Evolutionary conservation across 2,329 filamentous ascomycete species (phyloP).

Genomic region (Leptodontidium sp.): DNA sequence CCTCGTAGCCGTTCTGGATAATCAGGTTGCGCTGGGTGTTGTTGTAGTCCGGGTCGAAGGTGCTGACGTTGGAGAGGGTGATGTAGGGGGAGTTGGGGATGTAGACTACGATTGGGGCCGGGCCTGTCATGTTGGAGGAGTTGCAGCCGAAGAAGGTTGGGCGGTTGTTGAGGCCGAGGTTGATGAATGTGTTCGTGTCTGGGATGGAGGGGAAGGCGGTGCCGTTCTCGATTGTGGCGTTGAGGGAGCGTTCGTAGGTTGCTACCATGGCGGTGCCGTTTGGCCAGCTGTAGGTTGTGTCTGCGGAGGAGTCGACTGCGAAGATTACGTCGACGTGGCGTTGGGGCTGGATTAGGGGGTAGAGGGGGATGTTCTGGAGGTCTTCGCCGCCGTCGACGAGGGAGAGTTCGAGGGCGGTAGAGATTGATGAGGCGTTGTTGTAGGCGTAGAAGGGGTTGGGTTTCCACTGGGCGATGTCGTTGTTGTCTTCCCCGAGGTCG

Average conservation of each 20-base stretch:
- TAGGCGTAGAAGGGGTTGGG: slow-evolving; percentile 81
- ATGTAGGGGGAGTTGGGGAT: slow-evolving; percentile 86
- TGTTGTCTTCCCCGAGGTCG: slow-evolving; percentile 62
- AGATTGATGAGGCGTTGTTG: slow-evolving; percentile 66
- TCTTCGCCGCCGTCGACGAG: slow-evolving; percentile 84
- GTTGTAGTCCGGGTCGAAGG: slow-evolving; percentile 73
- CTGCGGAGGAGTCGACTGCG: slow-evolving; percentile 79
- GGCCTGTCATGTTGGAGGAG: slow-evolving; percentile 64
- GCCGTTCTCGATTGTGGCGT: slow-evolving; percentile 66
- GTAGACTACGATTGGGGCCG: slow-evolving; percentile 81
- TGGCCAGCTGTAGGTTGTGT: slow-evolving; percentile 74
- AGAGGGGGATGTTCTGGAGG: slow-evolving; percentile 79
- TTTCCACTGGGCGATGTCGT: slow-evolving; percentile 77
- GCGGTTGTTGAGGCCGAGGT: slow-evolving; percentile 74
- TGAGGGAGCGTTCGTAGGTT: slow-evolving; percentile 73
- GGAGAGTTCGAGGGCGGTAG: slow-evolving; percentile 63
- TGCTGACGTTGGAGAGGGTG: slow-evolving; percentile 79
- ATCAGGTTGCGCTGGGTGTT: slow-evolving; percentile 76
- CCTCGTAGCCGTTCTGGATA: slow-evolving; percentile 86
- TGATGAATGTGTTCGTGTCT: slow-evolving; percentile 79
- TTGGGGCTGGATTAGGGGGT: slow-evolving; percentile 78
- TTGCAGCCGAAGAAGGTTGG: slow-evolving; percentile 87
- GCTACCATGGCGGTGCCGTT: slow-evolving; percentile 79
- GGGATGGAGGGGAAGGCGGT: slow-evolving; percentile 78
- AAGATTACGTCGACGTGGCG: slow-evolving; percentile 82